Percentiles rank a stretch among this genome's conserved stretches.
Conservation (phyloP, 2,329 filamentous ascomycete species). For the Xylaria sp. region DNA sequence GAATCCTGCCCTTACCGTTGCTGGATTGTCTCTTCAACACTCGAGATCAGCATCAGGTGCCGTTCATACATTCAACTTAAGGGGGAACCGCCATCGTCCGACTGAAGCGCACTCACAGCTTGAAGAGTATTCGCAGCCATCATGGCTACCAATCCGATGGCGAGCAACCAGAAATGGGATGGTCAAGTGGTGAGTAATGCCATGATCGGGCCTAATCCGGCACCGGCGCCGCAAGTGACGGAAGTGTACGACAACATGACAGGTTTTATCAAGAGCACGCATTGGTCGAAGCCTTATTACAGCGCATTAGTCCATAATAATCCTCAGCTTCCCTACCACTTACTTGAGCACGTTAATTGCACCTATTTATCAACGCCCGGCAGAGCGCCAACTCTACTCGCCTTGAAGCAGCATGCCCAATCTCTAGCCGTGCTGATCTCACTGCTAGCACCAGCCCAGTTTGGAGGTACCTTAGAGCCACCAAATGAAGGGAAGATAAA, state of each 20-base stretch:
- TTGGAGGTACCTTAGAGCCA: slow-evolving; percentile 47
- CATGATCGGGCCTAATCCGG: slow-evolving; percentile 28
- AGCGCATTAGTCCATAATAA: slow-evolving; percentile 53
- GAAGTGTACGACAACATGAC: slow-evolving; percentile 46
- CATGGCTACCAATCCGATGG: slow-evolving; percentile 19
- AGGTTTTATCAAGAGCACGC: slow-evolving; percentile 53
- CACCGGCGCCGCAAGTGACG: slow-evolving; percentile 22
- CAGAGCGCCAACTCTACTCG: slow-evolving; percentile 62
- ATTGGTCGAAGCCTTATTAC: slow-evolving; percentile 55
- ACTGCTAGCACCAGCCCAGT: slow-evolving; percentile 55
- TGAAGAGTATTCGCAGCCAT: slow-evolving; percentile 12
- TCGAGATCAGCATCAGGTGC: slow-evolving; percentile 10
- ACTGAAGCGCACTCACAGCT: slow-evolving; percentile 15
- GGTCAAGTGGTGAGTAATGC: not conserved
- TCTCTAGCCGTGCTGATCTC: slow-evolving; percentile 65
- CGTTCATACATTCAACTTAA: slow-evolving; percentile 8
- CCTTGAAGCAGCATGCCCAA: slow-evolving; percentile 69
- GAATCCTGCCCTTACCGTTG: slow-evolving; percentile 12
- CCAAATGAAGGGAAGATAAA: slow-evolving; percentile 36
- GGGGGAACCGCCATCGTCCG: slow-evolving; percentile 11
- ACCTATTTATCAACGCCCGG: slow-evolving; percentile 65
- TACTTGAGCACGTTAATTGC: slow-evolving; percentile 65
- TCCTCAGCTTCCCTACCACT: slow-evolving; percentile 41
- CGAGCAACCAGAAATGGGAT: not conserved
- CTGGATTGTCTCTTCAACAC: slow-evolving; percentile 22